A percentile compares a stretch with the other conserved stretches of the same genome.
Evolutionary conservation across 2,329 filamentous ascomycete species (phyloP).

Genomic region (Dactylellina haptotyla): DNA sequence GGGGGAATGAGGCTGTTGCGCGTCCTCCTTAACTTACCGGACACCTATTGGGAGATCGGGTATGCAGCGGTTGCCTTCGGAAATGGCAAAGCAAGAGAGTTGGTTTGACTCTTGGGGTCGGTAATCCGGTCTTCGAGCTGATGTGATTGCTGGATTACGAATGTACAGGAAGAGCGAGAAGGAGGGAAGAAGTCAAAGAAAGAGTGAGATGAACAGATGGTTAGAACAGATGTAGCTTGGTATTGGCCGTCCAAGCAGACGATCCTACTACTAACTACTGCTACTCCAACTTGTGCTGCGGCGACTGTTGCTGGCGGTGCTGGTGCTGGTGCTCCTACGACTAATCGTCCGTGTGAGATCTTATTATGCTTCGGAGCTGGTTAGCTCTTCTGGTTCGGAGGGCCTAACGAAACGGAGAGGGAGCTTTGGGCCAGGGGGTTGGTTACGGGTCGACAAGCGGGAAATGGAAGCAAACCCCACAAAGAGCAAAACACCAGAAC

Average conservation of each 20-base stretch:
- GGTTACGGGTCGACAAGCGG: neutral
- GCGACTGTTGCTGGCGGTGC: too few relatives aligned
- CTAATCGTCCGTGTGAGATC: constrained; percentile 21
- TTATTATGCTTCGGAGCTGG: constrained; percentile 27
- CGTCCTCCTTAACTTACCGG: constrained; percentile 52
- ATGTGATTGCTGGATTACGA: constrained; percentile 9
- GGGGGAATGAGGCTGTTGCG: constrained; percentile 33
- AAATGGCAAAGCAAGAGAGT: constrained; percentile 32
- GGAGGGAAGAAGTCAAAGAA: neutral
- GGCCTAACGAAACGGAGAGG: neutral
- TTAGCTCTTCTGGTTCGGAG: constrained; percentile 13
- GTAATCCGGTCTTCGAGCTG: constrained; percentile 25
- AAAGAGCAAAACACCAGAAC: constrained; percentile 4
- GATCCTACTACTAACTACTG: constrained; percentile 22
- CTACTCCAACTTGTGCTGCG: neutral
- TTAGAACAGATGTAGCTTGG: neutral
- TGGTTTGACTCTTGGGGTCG: neutral
- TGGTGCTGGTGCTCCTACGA: neutral
- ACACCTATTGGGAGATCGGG: constrained; percentile 25
- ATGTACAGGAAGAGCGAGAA: constrained; percentile 5
- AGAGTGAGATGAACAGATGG: neutral
- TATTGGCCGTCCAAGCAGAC: constrained; percentile 3
- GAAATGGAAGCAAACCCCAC: neutral
- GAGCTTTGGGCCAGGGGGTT: constrained; percentile 19
- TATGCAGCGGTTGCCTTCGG: constrained; percentile 36